Evolutionary conservation across 768 basidiomycete genomes (phyloP).

Genomic region (Royoungia palumana): DNA sequence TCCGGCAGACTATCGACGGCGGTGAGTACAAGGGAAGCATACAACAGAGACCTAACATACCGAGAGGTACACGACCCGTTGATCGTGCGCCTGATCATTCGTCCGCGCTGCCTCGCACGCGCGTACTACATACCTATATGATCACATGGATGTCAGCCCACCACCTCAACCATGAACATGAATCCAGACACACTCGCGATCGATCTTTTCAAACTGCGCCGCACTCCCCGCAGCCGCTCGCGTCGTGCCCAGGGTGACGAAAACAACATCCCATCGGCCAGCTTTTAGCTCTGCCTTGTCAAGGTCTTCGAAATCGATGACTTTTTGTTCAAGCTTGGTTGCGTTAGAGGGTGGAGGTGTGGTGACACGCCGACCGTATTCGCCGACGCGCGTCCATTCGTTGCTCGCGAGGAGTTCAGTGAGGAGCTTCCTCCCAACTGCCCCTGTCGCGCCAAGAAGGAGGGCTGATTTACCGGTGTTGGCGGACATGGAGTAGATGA

Average conservation of each 20-base stretch:
- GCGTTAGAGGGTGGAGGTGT: constrained; percentile 35
- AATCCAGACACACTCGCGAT: constrained; percentile 54
- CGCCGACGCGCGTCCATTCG: constrained; percentile 57
- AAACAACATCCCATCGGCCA: constrained; percentile 71
- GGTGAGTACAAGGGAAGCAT: constrained; percentile 13
- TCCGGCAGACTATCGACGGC: constrained; percentile 37
- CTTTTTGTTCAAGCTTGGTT: constrained; percentile 65
- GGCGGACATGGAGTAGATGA: neutral
- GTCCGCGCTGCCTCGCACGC: constrained; percentile 64
- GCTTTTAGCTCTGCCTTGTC: constrained; percentile 48
- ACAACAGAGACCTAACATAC: constrained; percentile 29
- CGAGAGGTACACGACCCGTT: constrained; percentile 70
- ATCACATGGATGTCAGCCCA: neutral
- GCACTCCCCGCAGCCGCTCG: constrained; percentile 57
- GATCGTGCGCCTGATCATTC: constrained; percentile 41
- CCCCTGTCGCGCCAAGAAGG: constrained; percentile 73
- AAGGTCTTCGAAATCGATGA: constrained; percentile 66
- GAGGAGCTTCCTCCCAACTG: constrained; percentile 60
- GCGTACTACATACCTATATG: constrained; percentile 64
- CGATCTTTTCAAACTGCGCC: constrained; percentile 71
- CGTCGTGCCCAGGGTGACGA: constrained; percentile 73
- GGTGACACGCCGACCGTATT: constrained; percentile 67
- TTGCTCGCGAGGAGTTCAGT: constrained; percentile 55
- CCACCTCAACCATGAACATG: no score
- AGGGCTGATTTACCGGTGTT: constrained; percentile 46